phyloP scores from a whole-genome alignment of 805 yeast genomes.

The Monosporozyma servazzii region DNA sequence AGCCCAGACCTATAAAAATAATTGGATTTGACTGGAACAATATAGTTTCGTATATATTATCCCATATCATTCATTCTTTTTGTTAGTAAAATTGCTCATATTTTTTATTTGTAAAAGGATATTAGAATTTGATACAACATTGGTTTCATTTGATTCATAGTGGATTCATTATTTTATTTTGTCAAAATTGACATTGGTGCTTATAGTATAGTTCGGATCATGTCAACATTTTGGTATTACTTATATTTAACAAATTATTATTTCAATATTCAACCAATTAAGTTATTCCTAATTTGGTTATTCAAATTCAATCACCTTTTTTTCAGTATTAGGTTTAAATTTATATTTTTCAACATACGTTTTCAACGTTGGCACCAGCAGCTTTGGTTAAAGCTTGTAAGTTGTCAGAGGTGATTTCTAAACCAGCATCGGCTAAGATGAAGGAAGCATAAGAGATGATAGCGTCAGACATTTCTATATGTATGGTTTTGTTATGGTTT shows the following conservation, averaged over 20 bases:
- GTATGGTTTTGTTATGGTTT: constrained; percentile 6
- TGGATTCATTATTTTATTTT: too few relatives aligned
- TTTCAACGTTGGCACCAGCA: constrained; percentile 71
- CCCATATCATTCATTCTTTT: background rate
- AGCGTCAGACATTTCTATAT: constrained; percentile 72
- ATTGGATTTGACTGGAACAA: background rate
- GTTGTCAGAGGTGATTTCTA: constrained; percentile 83
- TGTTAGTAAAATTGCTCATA: background rate
- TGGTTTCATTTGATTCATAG: background rate
- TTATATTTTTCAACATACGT: constrained; percentile 30
- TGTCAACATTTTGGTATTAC: too few relatives aligned
- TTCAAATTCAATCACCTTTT: background rate
- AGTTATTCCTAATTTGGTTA: background rate
- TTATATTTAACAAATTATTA: too few relatives aligned
- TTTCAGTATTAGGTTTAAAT: background rate
- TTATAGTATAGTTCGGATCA: too few relatives aligned
- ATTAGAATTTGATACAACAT: background rate
- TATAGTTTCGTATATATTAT: background rate
- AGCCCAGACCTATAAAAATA: constrained; percentile 50
- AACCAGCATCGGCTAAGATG: constrained; percentile 95
- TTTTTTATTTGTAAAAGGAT: background rate
- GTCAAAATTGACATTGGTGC: too few relatives aligned
- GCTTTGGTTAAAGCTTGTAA: constrained; percentile 61
- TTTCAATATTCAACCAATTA: too few relatives aligned
- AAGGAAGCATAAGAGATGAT: constrained; percentile 96